Evolutionary conservation across 2,329 filamentous ascomycete genomes (phyloP), one percentile per base, ranked within the genome.

Genomic region (Mollisiaceae sp.): DNA sequence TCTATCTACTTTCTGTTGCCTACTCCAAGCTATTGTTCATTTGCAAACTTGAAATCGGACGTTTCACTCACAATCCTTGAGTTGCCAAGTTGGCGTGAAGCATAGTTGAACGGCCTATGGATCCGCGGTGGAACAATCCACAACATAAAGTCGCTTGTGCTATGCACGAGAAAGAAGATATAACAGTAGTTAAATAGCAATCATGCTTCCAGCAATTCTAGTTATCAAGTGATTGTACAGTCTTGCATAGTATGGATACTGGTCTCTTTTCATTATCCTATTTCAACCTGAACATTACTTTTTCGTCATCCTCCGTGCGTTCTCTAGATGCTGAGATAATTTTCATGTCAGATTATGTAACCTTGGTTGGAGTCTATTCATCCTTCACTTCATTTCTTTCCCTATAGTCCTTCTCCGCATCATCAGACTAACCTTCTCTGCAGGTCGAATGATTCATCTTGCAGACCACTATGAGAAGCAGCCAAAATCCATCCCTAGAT

Each of bases 391-490:
- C 27, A 32, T 6, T 32, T 32, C 27, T 6, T 32, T 32, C 27
- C 27, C 27, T 41, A 41, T 9, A 12, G 38, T 14, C 15, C 15
- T 18, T 41, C 15, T 41, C 15, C 32, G 14, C 12, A n/a, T 39
- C 12, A 14, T 38, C 18, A 27, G 14, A 4, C 52, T 47, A 32
- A 56, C 45, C n/a, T 36, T 1, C n/a, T 32, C 14, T 20, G 27
- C 38, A 73, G 71, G 64, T 9, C 52, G 71, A 38, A 55, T 70
- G 15, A 65, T 64, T 36, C 70, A 73, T 52, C 65, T 73, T 20
- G 68, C 71, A 15, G 68, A 70, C 38, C 71, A 73, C 54, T 72
- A 70, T 50, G 70, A 73, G 59, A 70, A 69, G 38, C 64, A 72
- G 52, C 43, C 60, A 20, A 18, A 63, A 3, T 38, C 22, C 11